Evolutionary conservation across 176 grass and related monocot genomes (phyloP).

Genomic region (Carex littledalei): DNA sequence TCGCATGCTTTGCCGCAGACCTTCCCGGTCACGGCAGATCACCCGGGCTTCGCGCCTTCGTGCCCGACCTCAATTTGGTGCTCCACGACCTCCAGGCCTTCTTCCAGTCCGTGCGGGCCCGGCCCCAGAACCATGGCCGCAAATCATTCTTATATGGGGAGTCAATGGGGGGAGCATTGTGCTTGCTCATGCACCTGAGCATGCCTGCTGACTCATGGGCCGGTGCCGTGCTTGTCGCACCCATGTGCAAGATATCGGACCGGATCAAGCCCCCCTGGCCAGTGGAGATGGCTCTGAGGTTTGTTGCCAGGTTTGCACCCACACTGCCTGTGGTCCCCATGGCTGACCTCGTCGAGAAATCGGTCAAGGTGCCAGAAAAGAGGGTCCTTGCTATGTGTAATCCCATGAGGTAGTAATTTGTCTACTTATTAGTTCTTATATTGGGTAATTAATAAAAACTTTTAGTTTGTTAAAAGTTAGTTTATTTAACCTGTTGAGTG

Average conservation of each 20-base stretch:
- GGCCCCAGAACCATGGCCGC: constrained; percentile 28
- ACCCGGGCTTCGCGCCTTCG: constrained; percentile 63
- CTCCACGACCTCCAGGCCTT: constrained; percentile 51
- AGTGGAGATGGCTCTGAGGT: constrained; percentile 56
- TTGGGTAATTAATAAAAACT: no score
- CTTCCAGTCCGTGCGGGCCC: constrained; percentile 44
- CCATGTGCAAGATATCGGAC: constrained; percentile 94
- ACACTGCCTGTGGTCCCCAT: constrained; percentile 84
- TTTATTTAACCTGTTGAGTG: neutral
- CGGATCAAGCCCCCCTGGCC: constrained; percentile 66
- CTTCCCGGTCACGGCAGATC: constrained; percentile 87
- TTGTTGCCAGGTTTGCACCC: constrained; percentile 57
- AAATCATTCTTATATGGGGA: constrained; percentile 76
- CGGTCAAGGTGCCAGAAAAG: constrained; percentile 77
- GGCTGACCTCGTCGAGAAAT: constrained; percentile 76
- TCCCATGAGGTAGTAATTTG: constrained; percentile 45
- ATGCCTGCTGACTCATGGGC: constrained; percentile 46
- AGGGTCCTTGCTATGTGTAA: constrained; percentile 60
- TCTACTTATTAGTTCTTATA: neutral
- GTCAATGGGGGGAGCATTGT: constrained; percentile 85
- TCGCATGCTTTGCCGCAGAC: constrained; percentile 79
- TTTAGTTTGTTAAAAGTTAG: neutral
- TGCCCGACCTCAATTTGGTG: constrained; percentile 52
- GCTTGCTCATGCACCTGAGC: constrained; percentile 73
- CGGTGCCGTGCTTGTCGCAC: constrained; percentile 75